phyloP scores from a whole-genome alignment of 345 rosid genomes.

The Citrus sinensis region DNA sequence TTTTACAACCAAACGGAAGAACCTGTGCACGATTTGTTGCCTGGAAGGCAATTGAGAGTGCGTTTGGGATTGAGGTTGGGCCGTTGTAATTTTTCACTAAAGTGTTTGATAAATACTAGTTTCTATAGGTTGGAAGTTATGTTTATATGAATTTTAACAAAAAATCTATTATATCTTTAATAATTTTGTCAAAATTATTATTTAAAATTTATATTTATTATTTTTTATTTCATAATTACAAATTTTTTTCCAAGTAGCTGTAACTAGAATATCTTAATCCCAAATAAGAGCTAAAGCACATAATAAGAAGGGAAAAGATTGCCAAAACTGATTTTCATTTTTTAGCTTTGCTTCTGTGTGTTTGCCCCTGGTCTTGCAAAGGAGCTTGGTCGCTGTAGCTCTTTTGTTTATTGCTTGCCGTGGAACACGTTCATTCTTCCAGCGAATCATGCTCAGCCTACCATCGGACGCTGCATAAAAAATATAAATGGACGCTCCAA shows the following conservation, averaged over 20 bases:
- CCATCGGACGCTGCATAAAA: background rate
- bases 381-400: conserved; percentile 40
- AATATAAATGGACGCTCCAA: background rate
- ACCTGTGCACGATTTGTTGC: background rate
- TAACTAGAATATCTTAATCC: too few species aligned
- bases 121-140: too few species aligned
- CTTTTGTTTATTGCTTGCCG: background rate
- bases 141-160: too few species aligned
- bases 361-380: background rate
- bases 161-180: too few species aligned
- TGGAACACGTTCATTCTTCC: background rate
- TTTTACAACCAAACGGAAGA: background rate
- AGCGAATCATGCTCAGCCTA: background rate
- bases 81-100: too few species aligned
- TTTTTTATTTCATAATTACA: too few species aligned
- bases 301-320: background rate
- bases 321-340: background rate
- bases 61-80: too few species aligned
- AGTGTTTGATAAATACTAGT: too few species aligned
- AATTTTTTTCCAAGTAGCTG: too few species aligned
- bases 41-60: background rate
- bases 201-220: too few species aligned
- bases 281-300: too few species aligned
- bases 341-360: background rate
- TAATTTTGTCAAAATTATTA: too few species aligned